Evolutionary conservation across 1,284 basidiomycete genomes (phyloP), one percentile per base, ranked within the genome.

Genomic region (Marasmius tenuissimus): DNA sequence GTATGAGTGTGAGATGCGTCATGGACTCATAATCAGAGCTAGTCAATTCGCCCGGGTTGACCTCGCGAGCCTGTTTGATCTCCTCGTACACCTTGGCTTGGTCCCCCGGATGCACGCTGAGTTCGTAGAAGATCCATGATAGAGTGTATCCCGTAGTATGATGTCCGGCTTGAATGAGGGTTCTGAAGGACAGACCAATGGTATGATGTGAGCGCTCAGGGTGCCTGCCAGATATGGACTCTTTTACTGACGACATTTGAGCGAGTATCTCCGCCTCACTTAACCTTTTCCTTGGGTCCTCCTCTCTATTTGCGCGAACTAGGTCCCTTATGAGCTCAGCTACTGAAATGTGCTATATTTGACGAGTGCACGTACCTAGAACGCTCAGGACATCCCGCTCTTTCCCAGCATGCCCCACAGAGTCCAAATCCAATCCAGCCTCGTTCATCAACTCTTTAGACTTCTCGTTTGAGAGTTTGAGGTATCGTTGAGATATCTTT

Each of bases 81-180:
- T 69, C 69, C 11, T 60, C 59, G 4, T 69, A 63, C 34, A 73
- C 50, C 35, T 64, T 61, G 3, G 50, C 58, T 56, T 73, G 72
- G 53, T 59, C 64, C 35, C 71, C 68, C 0, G 67, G 67, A 49
- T 68, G 56, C 53, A 63, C 66, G 4, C 68, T 59, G 9, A 73
- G 58, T 59, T 71, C 71, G 63, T 67, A 71, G 14, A 73, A 65
- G n/a, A 63, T 61, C 69, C 70, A 73, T 9, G 63, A 52, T 10
- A 72, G 20, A 6, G 66, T 64, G 45, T 50, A 61, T 2, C 71
- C 62, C 3, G 70, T 71, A 16, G 71, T 72, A 16, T 71, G 69
- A 48, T 73, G 67, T 2, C 70, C 70, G 11, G 68, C 66, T 9
- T 67, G 58, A 51, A 68, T 58, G 20, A 66, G 33, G 4, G 51